phyloP scores from a whole-genome alignment of 2,329 filamentous ascomycete species.

The Alternaria ethzedia region DNA sequence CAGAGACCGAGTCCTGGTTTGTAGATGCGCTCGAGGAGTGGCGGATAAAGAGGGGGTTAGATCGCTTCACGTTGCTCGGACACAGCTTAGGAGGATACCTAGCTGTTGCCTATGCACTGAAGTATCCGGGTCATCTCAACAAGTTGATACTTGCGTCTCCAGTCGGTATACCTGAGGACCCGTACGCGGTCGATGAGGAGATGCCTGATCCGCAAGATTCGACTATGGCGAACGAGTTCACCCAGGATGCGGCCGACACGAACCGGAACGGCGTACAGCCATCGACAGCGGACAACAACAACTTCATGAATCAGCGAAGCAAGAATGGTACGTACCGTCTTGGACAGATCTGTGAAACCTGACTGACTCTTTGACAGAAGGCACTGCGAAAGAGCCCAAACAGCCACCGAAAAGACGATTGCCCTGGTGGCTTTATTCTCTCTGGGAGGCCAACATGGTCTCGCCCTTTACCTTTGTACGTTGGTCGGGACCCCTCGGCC shows the following conservation, averaged over 20 bases:
- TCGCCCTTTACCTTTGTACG: conserved; percentile 93
- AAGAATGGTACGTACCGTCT: conserved; percentile 33
- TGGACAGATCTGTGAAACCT: neutral
- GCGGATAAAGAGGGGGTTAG: conserved; percentile 85
- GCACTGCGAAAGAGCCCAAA: conserved; percentile 44
- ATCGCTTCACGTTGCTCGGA: conserved; percentile 90
- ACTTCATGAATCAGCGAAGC: conserved; percentile 59
- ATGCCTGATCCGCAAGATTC: conserved; percentile 79
- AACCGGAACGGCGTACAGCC: conserved; percentile 72
- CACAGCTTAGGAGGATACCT: conserved; percentile 96
- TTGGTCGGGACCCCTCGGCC: conserved; percentile 86
- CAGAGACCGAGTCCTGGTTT: conserved; percentile 94
- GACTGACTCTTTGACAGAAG: conserved; percentile 8
- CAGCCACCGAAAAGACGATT: conserved; percentile 66
- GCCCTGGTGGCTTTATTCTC: conserved; percentile 86
- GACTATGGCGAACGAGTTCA: conserved; percentile 77
- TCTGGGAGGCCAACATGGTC: conserved; percentile 92
- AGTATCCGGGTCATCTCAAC: conserved; percentile 92
- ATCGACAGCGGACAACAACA: conserved; percentile 63
- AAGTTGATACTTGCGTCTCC: conserved; percentile 96
- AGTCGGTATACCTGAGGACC: conserved; percentile 93
- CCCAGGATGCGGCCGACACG: conserved; percentile 72
- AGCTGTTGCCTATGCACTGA: conserved; percentile 91
- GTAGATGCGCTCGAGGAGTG: conserved; percentile 96
- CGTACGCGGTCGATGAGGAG: conserved; percentile 80